These are phyloP conservation scores for Paragyromitra xinjiangensis DNA, from an alignment of 495 filamentous ascomycete genomes.

Conservation along the genomic window DNA sequence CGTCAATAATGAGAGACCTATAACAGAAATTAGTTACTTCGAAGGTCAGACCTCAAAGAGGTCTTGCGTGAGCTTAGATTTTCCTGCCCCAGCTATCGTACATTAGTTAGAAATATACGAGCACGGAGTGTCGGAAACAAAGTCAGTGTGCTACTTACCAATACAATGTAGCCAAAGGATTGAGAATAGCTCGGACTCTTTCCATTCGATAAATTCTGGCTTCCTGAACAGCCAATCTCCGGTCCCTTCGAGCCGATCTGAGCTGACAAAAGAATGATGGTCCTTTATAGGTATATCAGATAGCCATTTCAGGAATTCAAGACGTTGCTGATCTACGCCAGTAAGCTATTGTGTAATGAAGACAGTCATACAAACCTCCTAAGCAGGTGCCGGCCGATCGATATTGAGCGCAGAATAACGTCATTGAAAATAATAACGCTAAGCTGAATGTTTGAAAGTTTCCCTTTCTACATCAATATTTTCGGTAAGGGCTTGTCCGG, in stretches of 20 bases:
- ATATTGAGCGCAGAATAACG: background rate
- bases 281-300: background rate
- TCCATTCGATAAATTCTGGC: conserved; percentile 27
- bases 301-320: background rate
- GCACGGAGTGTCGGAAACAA: background rate
- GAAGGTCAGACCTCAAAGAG: background rate
- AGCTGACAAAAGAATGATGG: background rate
- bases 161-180: conserved; percentile 23
- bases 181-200: background rate
- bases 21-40: background rate
- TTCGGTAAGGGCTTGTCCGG: background rate
- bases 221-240: conserved; percentile 33
- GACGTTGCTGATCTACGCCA: background rate
- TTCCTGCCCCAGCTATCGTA: background rate
- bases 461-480: background rate
- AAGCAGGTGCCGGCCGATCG: background rate
- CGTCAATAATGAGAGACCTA: conserved; percentile 10
- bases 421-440: background rate
- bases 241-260: conserved; percentile 10
- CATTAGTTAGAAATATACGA: background rate
- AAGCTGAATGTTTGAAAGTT: background rate
- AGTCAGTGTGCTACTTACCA: background rate
- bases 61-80: conserved; percentile 20
- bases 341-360: background rate
- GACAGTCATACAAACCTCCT: background rate